Evolutionary conservation across 2,329 filamentous ascomycete species (phyloP).

Genomic region (Fusarium nygamai): DNA sequence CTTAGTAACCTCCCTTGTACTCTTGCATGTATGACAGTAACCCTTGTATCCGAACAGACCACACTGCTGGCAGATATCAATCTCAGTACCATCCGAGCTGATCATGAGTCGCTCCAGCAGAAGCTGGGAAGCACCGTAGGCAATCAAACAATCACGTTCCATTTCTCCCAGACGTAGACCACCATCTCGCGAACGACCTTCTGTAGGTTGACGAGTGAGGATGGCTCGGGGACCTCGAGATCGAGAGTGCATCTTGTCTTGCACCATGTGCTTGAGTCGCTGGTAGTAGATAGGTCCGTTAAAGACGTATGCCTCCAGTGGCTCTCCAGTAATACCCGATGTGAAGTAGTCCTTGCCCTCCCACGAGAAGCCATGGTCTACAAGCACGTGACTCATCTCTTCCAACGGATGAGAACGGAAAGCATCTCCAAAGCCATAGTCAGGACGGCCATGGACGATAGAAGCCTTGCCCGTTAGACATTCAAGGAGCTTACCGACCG

Average conservation of each 20-base stretch:
- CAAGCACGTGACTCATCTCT: constrained; percentile 86
- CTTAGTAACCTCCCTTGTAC: constrained; percentile 82
- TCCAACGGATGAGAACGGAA: constrained; percentile 86
- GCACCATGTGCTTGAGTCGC: constrained; percentile 99
- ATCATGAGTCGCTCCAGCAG: constrained; percentile 95
- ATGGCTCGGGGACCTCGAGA: constrained; percentile 90
- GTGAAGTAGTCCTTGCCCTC: constrained; percentile 98
- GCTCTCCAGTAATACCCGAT: constrained; percentile 92
- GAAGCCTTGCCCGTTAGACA: constrained; percentile 94
- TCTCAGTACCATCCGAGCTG: constrained; percentile 86
- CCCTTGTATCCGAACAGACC: constrained; percentile 95
- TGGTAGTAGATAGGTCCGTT: constrained; percentile 99
- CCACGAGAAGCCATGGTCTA: constrained; percentile 93
- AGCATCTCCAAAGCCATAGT: constrained; percentile 85
- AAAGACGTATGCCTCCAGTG: constrained; percentile 95
- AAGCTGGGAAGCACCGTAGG: constrained; percentile 93
- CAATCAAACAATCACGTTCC: constrained; percentile 98
- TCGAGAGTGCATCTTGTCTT: constrained; percentile 99
- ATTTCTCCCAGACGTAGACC: constrained; percentile 96
- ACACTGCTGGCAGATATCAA: constrained; percentile 94
- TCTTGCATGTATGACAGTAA: constrained; percentile 94
- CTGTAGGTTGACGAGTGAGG: constrained; percentile 93
- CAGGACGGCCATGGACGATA: constrained; percentile 82
- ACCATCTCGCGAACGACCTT: constrained; percentile 92
- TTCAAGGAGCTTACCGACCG: constrained; percentile 96